phyloP scores from a whole-genome alignment of 257 asterid genomes.

The Penstemon barbatus region DNA sequence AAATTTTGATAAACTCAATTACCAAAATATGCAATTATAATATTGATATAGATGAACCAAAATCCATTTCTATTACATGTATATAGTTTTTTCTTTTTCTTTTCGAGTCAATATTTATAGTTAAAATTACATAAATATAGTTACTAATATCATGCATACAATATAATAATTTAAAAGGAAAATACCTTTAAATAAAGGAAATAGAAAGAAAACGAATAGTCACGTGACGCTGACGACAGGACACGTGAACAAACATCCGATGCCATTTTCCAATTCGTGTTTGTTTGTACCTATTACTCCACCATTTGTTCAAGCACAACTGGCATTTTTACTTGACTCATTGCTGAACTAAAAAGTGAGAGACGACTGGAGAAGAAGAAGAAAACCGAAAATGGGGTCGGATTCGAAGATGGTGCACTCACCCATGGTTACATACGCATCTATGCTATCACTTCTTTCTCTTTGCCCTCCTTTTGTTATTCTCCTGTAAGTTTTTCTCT shows the following conservation, averaged over 20 bases:
- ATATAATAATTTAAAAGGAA: not conserved
- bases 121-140: too few relatives aligned
- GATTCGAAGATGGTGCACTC: slow-evolving; percentile 73
- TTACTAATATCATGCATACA: too few relatives aligned
- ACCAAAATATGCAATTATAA: too few relatives aligned
- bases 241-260: slow-evolving; percentile 13
- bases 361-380: not conserved
- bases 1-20: too few relatives aligned
- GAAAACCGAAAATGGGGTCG: slow-evolving; percentile 46
- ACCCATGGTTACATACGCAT: slow-evolving; percentile 70
- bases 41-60: too few relatives aligned
- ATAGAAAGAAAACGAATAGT: not conserved
- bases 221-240: slow-evolving; percentile 28
- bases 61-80: too few relatives aligned
- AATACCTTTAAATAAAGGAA: not conserved
- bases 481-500: slow-evolving; percentile 59
- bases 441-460: slow-evolving; percentile 78
- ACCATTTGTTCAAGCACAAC: not conserved
- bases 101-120: too few relatives aligned
- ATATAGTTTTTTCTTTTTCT: too few relatives aligned
- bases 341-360: not conserved
- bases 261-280: not conserved
- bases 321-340: slow-evolving; percentile 9
- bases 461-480: slow-evolving; percentile 92
- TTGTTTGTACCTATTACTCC: not conserved